A percentile compares a stretch with the other conserved stretches of the same genome.
Conservation (phyloP, 2,329 filamentous ascomycete genomes). For the Aspergillus pseudotamarii region DNA sequence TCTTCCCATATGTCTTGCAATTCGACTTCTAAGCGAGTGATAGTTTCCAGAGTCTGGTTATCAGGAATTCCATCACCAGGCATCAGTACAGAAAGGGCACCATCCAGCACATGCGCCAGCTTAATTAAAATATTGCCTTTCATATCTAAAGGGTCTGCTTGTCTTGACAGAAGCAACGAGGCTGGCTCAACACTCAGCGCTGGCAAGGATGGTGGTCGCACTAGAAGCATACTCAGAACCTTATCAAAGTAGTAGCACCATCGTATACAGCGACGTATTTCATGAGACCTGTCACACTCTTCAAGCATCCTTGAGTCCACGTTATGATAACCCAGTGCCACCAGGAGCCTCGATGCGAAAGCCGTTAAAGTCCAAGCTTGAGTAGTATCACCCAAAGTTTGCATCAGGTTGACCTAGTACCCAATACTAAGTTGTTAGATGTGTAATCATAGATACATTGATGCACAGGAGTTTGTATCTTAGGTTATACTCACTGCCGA, state of each 20-base stretch:
- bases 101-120: conserved; percentile 1
- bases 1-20: conserved; percentile 7
- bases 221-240: conserved; percentile 3
- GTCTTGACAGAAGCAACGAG: not conserved
- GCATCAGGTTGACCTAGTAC: not conserved
- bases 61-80: not conserved
- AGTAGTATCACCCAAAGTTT: not conserved
- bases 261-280: not conserved
- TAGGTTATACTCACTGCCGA: not conserved
- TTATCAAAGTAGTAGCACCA: conserved; percentile 6
- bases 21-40: not conserved
- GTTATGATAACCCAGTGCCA: conserved; percentile 3
- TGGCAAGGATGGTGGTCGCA: not conserved
- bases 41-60: not conserved
- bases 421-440: not conserved
- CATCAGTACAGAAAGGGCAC: not conserved
- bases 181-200: not conserved
- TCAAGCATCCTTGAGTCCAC: not conserved
- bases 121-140: not conserved
- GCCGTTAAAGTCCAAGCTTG: conserved; percentile 5
- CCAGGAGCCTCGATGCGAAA: not conserved
- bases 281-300: not conserved
- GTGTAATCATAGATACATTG: not conserved
- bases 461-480: not conserved
- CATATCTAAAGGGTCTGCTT: not conserved